Base-by-base conservation (phyloP, 768 basidiomycete genomes). In the Hemileccinum rubropunctum region DNA sequence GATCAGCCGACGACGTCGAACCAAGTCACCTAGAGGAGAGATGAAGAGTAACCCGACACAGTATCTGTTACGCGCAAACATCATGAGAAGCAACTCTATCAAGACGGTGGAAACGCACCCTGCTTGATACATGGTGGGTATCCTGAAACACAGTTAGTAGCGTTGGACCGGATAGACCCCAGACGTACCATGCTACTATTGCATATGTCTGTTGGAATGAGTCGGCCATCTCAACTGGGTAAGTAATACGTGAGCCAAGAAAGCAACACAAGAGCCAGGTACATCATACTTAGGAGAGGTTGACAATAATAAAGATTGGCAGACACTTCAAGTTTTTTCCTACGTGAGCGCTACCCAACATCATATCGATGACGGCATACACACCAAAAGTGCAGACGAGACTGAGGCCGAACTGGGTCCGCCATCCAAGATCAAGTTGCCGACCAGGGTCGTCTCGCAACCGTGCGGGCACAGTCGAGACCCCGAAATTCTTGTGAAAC, bases 231-330 rank as follows among this genome's bases (percentile, higher is more conserved):
- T 66, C 53, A 17, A 66, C 64, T 63, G 33, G 18, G 12, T 26
- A 42, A 1, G 20, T 3, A 33, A 41, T 2, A 11, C 2, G 21
- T 53, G 7, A 52, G 48, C 26, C 11, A 50, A n/a, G 15, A 28
- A 36, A 43, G 2, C 21, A 32, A 26, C 20, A 42, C 13, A n/a
- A 42, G 4, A 45, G 23, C 34, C 15, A 37, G 13, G 34, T 13
- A 1, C 10, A 56, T 69, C 76, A 60, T 60, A 82, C 88, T 86
- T 10, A 91, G 70, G 51, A 92, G 68, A 8, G 90, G 90, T 67
- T 90, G 88, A 53, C 83, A 86, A 52, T 91, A 93, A 62, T 91
- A 92, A 42, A 93, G 68, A 62, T 92, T 91, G 23, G 82, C 77
- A 26, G 81, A 81, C 40, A 57, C 68, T 68, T 45, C n/a, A n/a